Conservation (phyloP, 2,329 filamentous ascomycete species). For the Hypocrella siamensis region DNA sequence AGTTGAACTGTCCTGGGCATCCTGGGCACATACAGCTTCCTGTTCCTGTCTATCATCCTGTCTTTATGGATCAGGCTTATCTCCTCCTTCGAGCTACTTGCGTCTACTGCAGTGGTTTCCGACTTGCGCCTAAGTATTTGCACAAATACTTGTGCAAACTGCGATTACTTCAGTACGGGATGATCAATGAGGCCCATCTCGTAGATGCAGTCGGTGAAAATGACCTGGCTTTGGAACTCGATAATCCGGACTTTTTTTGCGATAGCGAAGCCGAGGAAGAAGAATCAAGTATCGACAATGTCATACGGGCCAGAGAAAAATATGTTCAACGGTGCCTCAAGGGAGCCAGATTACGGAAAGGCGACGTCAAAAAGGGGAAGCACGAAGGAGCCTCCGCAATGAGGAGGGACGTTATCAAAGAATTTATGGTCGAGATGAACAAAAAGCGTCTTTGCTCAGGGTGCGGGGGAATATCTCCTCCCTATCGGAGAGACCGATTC, state of each 20-base stretch:
- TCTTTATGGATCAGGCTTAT: conserved; percentile 85
- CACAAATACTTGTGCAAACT: conserved; percentile 75
- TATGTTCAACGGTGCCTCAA: conserved; percentile 64
- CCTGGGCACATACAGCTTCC: conserved; percentile 90
- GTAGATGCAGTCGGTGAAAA: conserved; percentile 37
- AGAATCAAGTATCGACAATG: conserved; percentile 37
- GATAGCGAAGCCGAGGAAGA: conserved; percentile 51
- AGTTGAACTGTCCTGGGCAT: conserved; percentile 76
- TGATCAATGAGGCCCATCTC: conserved; percentile 51
- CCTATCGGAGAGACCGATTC: conserved; percentile 76
- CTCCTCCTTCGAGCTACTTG: conserved; percentile 77
- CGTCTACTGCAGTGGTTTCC: conserved; percentile 77
- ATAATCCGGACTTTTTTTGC: conserved; percentile 21
- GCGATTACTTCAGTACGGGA: conserved; percentile 68
- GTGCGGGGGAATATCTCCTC: conserved; percentile 57
- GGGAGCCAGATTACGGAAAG: conserved; percentile 32
- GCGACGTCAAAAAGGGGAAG: conserved; percentile 46
- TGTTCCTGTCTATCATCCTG: conserved; percentile 87
- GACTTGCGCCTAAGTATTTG: conserved; percentile 59
- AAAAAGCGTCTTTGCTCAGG: conserved; percentile 52
- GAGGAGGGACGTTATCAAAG: conserved; percentile 60
- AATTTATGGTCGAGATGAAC: conserved; percentile 62
- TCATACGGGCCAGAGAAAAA: conserved; percentile 35
- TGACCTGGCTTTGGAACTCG: conserved; percentile 20
- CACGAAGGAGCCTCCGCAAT: conserved; percentile 72